These are phyloP conservation scores for Metschnikowia koreensis DNA, from an alignment of 805 yeast species.

Conservation along the genomic window DNA sequence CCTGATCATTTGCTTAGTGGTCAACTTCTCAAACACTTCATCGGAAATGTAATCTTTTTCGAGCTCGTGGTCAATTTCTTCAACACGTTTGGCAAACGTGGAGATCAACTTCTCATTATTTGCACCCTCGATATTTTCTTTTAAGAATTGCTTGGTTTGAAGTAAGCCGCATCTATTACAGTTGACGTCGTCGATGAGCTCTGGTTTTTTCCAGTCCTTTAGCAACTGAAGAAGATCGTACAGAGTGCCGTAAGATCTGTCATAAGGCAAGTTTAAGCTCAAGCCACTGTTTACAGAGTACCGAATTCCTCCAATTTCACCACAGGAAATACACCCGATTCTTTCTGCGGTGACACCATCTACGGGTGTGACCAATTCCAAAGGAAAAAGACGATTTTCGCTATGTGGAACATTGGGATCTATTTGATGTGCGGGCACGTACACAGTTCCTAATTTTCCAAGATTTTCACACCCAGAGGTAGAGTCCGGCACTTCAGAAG, in stretches of 20 bases:
- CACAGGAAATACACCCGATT: constrained; percentile 87
- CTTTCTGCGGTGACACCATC: constrained; percentile 88
- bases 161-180: constrained; percentile 87
- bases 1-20: constrained; percentile 69
- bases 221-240: constrained; percentile 50
- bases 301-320: constrained; percentile 91
- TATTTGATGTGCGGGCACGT: constrained; percentile 71
- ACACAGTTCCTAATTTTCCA: constrained; percentile 62
- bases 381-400: constrained; percentile 46
- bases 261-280: constrained; percentile 62
- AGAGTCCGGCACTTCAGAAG: constrained; percentile 24
- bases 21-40: constrained; percentile 68
- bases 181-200: constrained; percentile 88
- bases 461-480: constrained; percentile 43
- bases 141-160: constrained; percentile 54
- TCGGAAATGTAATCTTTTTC: constrained; percentile 71
- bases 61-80: constrained; percentile 47
- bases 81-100: constrained; percentile 30
- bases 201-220: constrained; percentile 71
- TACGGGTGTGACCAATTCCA: constrained; percentile 76
- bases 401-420: constrained; percentile 61
- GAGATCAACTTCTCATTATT: constrained; percentile 27
- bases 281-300: constrained; percentile 75
- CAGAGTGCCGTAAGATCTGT: constrained; percentile 36
- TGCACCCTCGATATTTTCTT: constrained; percentile 43